Conservation (phyloP, 176 grass and related monocot genomes). For the Lolium perenne region DNA sequence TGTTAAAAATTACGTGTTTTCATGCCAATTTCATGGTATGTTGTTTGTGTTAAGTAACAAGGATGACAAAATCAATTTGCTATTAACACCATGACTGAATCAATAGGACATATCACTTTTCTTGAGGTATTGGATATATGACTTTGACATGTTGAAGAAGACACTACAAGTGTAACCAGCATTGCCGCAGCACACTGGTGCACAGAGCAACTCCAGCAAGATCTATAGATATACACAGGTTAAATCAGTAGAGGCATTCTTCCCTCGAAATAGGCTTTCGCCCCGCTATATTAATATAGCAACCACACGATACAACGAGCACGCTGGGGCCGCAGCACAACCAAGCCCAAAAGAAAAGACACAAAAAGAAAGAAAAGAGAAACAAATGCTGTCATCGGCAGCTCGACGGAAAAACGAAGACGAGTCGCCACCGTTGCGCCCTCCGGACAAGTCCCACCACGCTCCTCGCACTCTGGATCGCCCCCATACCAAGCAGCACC, state of each 20-base stretch:
- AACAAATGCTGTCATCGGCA: no score
- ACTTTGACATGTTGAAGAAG: not conserved
- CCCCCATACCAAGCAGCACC: no score
- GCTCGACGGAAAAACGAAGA: no score
- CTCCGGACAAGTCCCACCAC: no score
- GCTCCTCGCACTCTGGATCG: no score
- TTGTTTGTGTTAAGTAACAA: not conserved
- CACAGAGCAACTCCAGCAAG: not conserved
- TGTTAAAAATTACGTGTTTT: not conserved
- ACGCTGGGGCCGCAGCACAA: no score
- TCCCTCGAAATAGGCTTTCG: no score
- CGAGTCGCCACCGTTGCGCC: no score
- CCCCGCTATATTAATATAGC: no score
- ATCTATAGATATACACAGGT: not conserved
- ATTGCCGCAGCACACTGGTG: not conserved
- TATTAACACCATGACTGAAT: not conserved
- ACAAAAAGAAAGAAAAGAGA: no score
- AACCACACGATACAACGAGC: no score
- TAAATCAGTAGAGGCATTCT: not conserved
- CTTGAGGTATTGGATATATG: not conserved
- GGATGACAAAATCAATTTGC: not conserved
- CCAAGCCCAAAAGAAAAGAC: no score
- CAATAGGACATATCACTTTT: not conserved
- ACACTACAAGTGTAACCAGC: not conserved
- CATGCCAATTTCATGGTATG: not conserved